Conservation (phyloP, 345 rosid genomes). For the Nasturtium officinale region DNA sequence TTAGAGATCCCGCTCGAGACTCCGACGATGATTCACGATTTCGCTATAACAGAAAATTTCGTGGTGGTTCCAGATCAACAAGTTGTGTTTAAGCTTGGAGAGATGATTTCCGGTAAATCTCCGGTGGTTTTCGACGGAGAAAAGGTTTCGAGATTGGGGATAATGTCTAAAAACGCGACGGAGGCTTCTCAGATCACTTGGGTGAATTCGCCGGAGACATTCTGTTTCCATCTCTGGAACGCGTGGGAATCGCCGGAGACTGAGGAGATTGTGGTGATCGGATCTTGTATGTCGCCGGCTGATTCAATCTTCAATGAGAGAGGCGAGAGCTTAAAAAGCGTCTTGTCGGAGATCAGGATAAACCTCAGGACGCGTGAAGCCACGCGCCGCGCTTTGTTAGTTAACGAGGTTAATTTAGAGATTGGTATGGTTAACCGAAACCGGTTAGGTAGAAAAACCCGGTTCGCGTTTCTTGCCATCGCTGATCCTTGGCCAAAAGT, state of each 20-base stretch:
- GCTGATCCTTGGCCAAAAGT: conserved; percentile 99
- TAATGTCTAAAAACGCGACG: conserved; percentile 62
- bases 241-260: conserved; percentile 92
- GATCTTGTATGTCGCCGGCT: conserved; percentile 95
- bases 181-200: conserved; percentile 62
- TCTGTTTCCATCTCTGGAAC: conserved; percentile 95
- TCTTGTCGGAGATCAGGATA: conserved; percentile 76
- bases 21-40: conserved; percentile 99
- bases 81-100: conserved; percentile 85
- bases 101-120: conserved; percentile 83
- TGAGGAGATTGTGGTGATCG: conserved; percentile 84
- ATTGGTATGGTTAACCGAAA: conserved; percentile 95
- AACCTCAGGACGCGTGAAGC: conserved; percentile 73
- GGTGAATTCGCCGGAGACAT: conserved; percentile 75
- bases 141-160: conserved; percentile 71
- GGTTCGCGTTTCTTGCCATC: conserved; percentile 75
- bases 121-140: conserved; percentile 81
- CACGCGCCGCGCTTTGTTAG: conserved; percentile 67
- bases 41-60: conserved; percentile 81
- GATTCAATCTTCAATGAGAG: conserved; percentile 94
- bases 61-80: conserved; percentile 94
- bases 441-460: conserved; percentile 75
- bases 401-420: conserved; percentile 64
- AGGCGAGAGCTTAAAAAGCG: conserved; percentile 68
- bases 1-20: conserved; percentile 63